Conservation (phyloP, 352 stramenopile genomes). For the Phytophthora ramorum region DNA sequence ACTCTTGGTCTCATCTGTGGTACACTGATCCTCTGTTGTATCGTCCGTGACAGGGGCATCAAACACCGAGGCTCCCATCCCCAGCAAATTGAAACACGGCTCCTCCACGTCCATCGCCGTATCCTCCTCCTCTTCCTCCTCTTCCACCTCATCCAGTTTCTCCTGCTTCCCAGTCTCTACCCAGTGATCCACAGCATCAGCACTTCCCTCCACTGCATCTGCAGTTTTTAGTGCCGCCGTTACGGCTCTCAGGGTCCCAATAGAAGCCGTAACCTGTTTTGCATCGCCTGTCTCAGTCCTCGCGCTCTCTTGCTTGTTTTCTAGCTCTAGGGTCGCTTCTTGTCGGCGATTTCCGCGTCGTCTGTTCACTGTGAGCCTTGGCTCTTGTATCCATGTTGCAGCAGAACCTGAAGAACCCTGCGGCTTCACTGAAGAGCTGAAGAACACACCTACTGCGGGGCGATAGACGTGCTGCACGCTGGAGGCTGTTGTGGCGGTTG, state of each 20-base stretch:
- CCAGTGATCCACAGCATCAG: constrained; percentile 5
- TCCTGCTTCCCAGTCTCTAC: constrained; percentile 5
- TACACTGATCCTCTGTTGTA: constrained; percentile 1
- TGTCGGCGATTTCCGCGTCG: constrained; percentile 9
- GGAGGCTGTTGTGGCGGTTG: constrained; percentile 6
- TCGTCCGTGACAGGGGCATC: background rate
- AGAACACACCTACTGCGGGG: constrained; percentile 49
- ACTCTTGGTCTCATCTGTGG: constrained; percentile 14
- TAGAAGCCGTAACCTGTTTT: constrained; percentile 3
- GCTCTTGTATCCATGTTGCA: constrained; percentile 40
- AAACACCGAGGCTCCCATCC: constrained; percentile 35
- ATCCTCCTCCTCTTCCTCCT: constrained; percentile 21
- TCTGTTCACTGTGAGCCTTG: constrained; percentile 48
- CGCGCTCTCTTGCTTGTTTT: constrained; percentile 14
- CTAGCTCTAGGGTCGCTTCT: background rate
- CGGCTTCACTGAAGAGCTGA: constrained; percentile 31
- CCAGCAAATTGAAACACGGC: constrained; percentile 60
- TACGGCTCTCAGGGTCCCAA: background rate
- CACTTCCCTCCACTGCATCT: background rate
- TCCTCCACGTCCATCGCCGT: constrained; percentile 38
- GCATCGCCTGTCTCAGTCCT: constrained; percentile 7
- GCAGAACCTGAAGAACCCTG: background rate
- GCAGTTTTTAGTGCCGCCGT: background rate
- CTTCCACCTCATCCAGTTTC: constrained; percentile 21
- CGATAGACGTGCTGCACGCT: constrained; percentile 21